Evolutionary conservation across 495 filamentous ascomycete species (phyloP).

Genomic region (Sordaria brevicollis): DNA sequence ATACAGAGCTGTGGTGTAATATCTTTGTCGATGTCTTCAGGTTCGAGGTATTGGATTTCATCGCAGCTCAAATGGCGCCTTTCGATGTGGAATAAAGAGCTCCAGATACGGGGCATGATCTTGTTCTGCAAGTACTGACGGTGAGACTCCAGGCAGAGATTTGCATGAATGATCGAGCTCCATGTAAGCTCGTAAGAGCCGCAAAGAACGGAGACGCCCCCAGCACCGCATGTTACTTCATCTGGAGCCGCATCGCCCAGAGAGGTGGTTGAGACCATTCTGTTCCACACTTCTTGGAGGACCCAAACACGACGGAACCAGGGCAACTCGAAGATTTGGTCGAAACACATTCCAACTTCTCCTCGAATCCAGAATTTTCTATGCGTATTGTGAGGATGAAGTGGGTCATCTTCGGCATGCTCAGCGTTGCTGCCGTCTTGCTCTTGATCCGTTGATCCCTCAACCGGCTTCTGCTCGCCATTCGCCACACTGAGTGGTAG

Average conservation of each 20-base stretch:
- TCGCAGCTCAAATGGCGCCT: not conserved
- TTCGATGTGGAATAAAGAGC: not conserved
- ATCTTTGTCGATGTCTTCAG: not conserved
- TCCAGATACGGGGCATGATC: not conserved
- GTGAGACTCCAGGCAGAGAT: not conserved
- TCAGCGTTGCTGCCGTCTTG: not conserved
- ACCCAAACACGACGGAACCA: conserved; percentile 8
- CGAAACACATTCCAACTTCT: not conserved
- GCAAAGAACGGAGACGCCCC: not conserved
- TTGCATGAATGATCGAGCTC: not conserved
- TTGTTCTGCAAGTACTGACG: not conserved
- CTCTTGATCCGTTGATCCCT: not conserved
- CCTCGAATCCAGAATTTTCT: not conserved
- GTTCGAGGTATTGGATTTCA: not conserved
- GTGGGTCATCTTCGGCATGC: not conserved
- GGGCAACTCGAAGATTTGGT: not conserved
- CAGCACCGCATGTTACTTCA: not conserved
- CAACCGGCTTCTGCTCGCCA: not conserved
- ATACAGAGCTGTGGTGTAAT: not conserved
- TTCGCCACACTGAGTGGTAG: not conserved
- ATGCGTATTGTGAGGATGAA: not conserved
- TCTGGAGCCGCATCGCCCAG: not conserved
- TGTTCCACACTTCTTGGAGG: not conserved
- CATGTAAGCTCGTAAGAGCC: not conserved
- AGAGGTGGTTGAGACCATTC: not conserved